Conservation (phyloP, 202 grass and related monocot species). For the Sporobolus alterniflorus region DNA sequence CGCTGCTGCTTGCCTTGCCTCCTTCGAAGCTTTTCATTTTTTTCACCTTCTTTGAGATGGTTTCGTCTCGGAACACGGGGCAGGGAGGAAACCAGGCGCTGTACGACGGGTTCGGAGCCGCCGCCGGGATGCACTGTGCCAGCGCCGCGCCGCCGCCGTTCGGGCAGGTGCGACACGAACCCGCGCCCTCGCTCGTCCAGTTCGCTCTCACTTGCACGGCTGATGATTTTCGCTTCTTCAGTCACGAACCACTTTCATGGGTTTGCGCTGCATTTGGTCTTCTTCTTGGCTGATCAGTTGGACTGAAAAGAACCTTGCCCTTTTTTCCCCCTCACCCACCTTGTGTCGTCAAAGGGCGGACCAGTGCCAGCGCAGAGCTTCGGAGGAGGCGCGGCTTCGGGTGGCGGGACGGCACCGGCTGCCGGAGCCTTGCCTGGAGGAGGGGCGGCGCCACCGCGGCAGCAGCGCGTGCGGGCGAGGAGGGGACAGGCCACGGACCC, state of each 20-base stretch:
- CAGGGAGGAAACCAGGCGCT: constrained; percentile 44
- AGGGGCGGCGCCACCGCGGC: constrained; percentile 60
- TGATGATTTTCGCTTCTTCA: neutral
- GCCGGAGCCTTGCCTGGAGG: constrained; percentile 34
- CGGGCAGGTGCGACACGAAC: constrained; percentile 51
- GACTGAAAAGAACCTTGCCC: neutral
- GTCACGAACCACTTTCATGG: no score
- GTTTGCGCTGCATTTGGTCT: neutral
- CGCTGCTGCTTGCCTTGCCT: neutral
- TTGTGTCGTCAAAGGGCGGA: constrained; percentile 51
- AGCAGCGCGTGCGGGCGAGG: constrained; percentile 80
- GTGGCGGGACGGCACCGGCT: constrained; percentile 12
- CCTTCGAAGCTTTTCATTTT: neutral
- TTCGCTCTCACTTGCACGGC: neutral
- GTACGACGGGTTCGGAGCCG: constrained; percentile 54
- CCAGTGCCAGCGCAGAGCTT: constrained; percentile 75
- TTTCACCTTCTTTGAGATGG: neutral
- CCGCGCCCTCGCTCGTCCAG: neutral
- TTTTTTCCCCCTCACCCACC: neutral
- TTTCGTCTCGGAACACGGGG: neutral
- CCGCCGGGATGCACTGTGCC: constrained; percentile 43
- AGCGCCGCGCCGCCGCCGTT: constrained; percentile 41
- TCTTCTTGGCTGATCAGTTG: constrained; percentile 26
- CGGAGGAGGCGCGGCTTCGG: constrained; percentile 35
- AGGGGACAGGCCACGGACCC: constrained; percentile 95